Percentiles rank a stretch among this genome's conserved stretches.
phyloP scores from a whole-genome alignment of 1,284 basidiomycete genomes.

The Boletellus deceptivus region DNA sequence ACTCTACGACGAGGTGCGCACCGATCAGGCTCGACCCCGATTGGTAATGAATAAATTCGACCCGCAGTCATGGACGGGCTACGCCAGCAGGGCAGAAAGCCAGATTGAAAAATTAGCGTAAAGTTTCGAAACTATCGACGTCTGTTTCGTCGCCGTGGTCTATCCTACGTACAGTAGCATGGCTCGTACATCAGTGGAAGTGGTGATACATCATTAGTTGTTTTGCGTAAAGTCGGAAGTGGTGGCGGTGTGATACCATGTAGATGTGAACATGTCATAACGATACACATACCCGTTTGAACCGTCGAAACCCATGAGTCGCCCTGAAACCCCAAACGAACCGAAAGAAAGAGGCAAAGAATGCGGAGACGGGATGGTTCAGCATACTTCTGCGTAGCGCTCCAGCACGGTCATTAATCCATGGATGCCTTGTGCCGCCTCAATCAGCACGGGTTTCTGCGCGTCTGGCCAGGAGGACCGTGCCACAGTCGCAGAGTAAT shows the following conservation, averaged over 20 bases:
- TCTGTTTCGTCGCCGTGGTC: slow-evolving; percentile 8
- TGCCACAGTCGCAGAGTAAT: slow-evolving; percentile 35
- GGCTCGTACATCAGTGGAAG: slow-evolving; percentile 23
- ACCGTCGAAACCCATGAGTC: slow-evolving; percentile 12
- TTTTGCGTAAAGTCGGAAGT: slow-evolving; percentile 14
- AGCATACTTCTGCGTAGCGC: slow-evolving; percentile 32
- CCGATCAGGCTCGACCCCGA: slow-evolving; percentile 7
- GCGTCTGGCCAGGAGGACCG: slow-evolving; percentile 35
- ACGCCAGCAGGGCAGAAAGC: slow-evolving; percentile 65
- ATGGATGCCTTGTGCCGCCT: slow-evolving; percentile 35
- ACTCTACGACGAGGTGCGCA: slow-evolving; percentile 81
- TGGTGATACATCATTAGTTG: slow-evolving; percentile 34
- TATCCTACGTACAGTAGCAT: slow-evolving; percentile 4
- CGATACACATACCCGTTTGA: slow-evolving; percentile 23
- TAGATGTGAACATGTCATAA: slow-evolving; percentile 5
- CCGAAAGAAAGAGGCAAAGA: not conserved
- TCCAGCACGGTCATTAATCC: slow-evolving; percentile 37
- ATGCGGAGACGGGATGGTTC: slow-evolving; percentile 2
- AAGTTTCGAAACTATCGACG: slow-evolving; percentile 4
- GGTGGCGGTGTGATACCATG: slow-evolving; percentile 16
- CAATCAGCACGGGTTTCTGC: slow-evolving; percentile 34
- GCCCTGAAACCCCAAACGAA: slow-evolving; percentile 12
- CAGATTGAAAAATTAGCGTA: slow-evolving; percentile 49
- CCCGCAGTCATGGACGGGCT: slow-evolving; percentile 80
- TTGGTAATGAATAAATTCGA: slow-evolving; percentile 18